A percentile compares a stretch with the other conserved stretches of the same genome.
phyloP scores from a whole-genome alignment of 2,329 filamentous ascomycete genomes.

The Aspergillus clavatus region DNA sequence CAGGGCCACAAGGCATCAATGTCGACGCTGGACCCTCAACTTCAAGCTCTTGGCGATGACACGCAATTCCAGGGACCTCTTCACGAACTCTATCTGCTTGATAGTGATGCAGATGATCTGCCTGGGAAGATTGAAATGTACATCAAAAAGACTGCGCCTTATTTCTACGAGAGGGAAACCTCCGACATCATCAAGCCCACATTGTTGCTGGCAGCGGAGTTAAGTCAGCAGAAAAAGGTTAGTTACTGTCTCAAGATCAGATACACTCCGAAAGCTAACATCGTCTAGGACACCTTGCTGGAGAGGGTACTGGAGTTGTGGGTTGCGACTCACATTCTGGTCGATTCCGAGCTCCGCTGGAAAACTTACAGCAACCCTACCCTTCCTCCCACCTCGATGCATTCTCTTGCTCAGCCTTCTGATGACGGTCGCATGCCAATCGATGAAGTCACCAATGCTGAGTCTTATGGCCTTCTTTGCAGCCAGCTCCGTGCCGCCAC shows the following conservation, averaged over 20 bases:
- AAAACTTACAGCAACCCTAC: slow-evolving; percentile 47
- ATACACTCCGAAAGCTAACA: slow-evolving; percentile 11
- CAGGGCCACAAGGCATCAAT: slow-evolving; percentile 36
- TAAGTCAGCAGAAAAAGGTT: slow-evolving; percentile 38
- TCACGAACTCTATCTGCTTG: slow-evolving; percentile 46
- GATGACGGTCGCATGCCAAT: slow-evolving; percentile 40
- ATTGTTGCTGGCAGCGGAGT: slow-evolving; percentile 36
- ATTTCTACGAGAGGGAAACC: slow-evolving; percentile 46
- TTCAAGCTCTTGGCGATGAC: slow-evolving; percentile 39
- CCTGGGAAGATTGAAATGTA: slow-evolving; percentile 51
- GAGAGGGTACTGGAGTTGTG: slow-evolving; percentile 52
- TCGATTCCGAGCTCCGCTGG: slow-evolving; percentile 46
- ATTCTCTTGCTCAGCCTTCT: slow-evolving; percentile 34
- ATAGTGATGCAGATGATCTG: slow-evolving; percentile 48
- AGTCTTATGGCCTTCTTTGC: slow-evolving; percentile 49
- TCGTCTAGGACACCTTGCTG: slow-evolving; percentile 42
- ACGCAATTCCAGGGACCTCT: slow-evolving; percentile 33
- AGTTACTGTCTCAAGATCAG: background rate
- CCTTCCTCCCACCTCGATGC: slow-evolving; percentile 32
- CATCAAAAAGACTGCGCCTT: slow-evolving; percentile 45
- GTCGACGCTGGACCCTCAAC: slow-evolving; percentile 36
- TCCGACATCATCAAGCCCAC: slow-evolving; percentile 51
- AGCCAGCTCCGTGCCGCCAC: slow-evolving; percentile 52
- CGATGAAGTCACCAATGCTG: slow-evolving; percentile 35
- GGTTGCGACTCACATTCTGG: slow-evolving; percentile 52